Evolutionary conservation across 2,329 filamentous ascomycete species (phyloP).

Genomic region (Neopestalotiopsis rosae): DNA sequence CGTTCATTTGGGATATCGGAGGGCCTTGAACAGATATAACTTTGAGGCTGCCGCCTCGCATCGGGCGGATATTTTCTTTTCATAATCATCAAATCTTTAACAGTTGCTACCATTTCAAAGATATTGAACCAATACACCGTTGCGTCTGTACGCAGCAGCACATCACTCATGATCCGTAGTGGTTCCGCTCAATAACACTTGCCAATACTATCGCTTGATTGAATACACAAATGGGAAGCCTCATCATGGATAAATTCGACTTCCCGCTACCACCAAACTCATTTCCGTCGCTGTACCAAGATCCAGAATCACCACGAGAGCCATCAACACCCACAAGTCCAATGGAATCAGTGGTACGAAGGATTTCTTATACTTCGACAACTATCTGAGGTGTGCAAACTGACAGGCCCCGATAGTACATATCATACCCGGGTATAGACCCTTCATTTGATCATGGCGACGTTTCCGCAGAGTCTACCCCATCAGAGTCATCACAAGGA

Average conservation of each 20-base stretch:
- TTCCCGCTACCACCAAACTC: constrained; percentile 40
- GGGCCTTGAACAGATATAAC: constrained; percentile 13
- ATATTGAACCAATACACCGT: neutral
- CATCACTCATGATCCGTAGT: neutral
- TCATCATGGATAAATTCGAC: constrained; percentile 39
- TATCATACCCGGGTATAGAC: constrained; percentile 33
- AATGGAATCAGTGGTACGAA: constrained; percentile 41
- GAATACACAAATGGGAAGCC: too few relatives aligned
- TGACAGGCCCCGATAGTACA: constrained; percentile 36
- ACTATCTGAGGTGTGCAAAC: neutral
- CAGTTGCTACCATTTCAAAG: neutral
- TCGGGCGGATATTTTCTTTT: neutral
- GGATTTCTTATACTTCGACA: neutral
- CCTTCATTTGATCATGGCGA: constrained; percentile 29
- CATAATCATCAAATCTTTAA: neutral
- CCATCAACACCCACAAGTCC: constrained; percentile 44
- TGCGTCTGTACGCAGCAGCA: neutral
- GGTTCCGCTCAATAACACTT: neutral
- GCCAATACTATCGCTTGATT: neutral
- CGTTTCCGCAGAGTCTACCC: constrained; percentile 29
- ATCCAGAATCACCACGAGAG: constrained; percentile 43
- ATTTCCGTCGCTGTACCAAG: constrained; percentile 40
- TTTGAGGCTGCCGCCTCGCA: neutral
- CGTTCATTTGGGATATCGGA: constrained; percentile 4
- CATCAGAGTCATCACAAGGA: constrained; percentile 28